Evolutionary conservation across 371 early-diverging fungal species (phyloP), one percentile per base, ranked within the genome.

Genomic region (Nematocida sp.): DNA sequence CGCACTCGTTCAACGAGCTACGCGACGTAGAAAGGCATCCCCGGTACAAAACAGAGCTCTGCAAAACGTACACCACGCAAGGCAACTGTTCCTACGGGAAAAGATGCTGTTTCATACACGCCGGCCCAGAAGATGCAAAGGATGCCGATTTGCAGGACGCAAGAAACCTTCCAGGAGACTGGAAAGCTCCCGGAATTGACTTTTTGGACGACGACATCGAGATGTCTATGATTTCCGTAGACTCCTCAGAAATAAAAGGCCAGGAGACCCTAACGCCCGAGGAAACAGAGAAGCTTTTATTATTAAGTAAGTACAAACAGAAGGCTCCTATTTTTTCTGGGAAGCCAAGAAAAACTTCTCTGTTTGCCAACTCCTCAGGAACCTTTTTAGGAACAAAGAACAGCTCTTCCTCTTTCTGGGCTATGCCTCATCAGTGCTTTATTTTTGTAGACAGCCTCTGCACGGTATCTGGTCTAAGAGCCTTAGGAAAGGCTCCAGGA

Each of bases 31-130:
- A 86, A 55, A 88, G 95, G 38, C 95, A 95, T 85, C 92, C 90
- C 30, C 88, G 89, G 66, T 95, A 95, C 86, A 94, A 94, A 83
- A 84, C 93, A 13, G 89, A 89, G 77, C 86, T 90, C 16, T 92
- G 93, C 79, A 86, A 84, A 65, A 87, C 87, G 20, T 89, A 87
- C 78, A 88, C 86, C 86, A 86, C 86, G 51, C 81, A 84, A 45
- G 88, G 88, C 23, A 84, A 80, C 26, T 89, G 89, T 81, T 87
- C 87, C 7, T 89, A 89, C 80, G 88, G 88, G 9, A 87, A 84
- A 78, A 85, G 89, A 36, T 89, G 89, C 78, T 88, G 88, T 78
- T 89, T 89, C 79, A 86, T 88, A 54, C 89, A 89, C 76, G 77
- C 79, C 39, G 78, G 75, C 0, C 75, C 75, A 0, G 57, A 45